Base-by-base conservation (phyloP, 768 basidiomycete species). In the Hypsizygus marmoreus region DNA sequence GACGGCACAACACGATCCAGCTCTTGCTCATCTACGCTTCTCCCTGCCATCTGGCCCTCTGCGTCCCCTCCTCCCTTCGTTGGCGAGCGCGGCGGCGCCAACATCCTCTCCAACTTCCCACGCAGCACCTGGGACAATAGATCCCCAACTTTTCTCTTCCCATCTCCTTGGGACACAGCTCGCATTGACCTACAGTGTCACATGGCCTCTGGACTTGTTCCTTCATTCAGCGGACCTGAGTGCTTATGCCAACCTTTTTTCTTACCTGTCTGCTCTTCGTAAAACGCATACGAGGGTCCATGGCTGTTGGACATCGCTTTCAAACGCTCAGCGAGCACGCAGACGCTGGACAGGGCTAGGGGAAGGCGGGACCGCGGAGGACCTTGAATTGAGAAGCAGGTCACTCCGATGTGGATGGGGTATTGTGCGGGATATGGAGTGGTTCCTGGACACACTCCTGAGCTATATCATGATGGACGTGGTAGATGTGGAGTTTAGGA, bases 381-480 rank as follows among this genome's bases (percentile, higher is more conserved):
- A 91, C 54, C 67, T 82, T 29, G 76, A 82, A 32, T 75, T 74
- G 9, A 78, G 90, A 29, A 76, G 78, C 47, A 73, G 73, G 40
- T 74, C 92, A 14, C 70, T 91, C 45, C 75, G 92, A 47, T 85
- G 82, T 49, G 86, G 87, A 2, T 97, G 93, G 93, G 91, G 90
- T 1, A 78, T 87, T 23, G 86, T 93, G 6, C 70, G 91, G 57
- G 82, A 88, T 58, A 93, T 95, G 92, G 79, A 83, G 31, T 95
- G 91, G 91, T 95, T 94, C 60, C 70, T 95, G 46, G 91, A 94
- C 61, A 84, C 82, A 20, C 59, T 97, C 2, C 68, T 90, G 43
- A 83, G 82, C 8, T 95, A 97, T 63, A 80, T 91, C 49, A 90
- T 91, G 89, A 87, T 80, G 57, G 93, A 95, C 51, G 92, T 95